Evolutionary conservation across 2,329 filamentous ascomycete genomes (phyloP).

Genomic region (Capronia americana): DNA sequence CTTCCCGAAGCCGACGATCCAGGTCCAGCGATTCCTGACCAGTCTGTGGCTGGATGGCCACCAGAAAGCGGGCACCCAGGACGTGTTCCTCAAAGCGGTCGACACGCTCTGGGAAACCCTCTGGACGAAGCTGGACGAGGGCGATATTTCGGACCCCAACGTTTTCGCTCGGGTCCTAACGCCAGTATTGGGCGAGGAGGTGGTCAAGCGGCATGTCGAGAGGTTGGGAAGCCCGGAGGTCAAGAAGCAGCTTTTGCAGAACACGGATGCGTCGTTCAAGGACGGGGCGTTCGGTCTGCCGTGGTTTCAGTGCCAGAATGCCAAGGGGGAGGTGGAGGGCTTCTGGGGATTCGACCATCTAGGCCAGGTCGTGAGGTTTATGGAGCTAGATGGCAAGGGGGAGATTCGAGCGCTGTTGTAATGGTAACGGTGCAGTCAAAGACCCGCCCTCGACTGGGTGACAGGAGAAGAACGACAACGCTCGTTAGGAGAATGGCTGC

Average conservation of each 20-base stretch:
- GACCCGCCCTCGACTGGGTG: neutral
- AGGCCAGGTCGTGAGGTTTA: conserved; percentile 59
- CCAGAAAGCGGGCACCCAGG: conserved; percentile 47
- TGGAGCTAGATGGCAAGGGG: conserved; percentile 56
- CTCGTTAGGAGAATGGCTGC: neutral
- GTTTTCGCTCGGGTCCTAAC: conserved; percentile 55
- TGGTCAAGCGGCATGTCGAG: conserved; percentile 44
- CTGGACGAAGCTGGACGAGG: conserved; percentile 56
- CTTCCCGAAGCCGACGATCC: conserved; percentile 62
- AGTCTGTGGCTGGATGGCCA: conserved; percentile 45
- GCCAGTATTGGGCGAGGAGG: conserved; percentile 51
- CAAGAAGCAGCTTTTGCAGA: conserved; percentile 56
- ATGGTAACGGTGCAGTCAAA: neutral
- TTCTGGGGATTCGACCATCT: conserved; percentile 69
- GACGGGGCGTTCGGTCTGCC: conserved; percentile 67
- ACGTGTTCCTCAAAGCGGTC: conserved; percentile 50
- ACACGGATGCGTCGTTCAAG: conserved; percentile 59
- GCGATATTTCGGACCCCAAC: conserved; percentile 38
- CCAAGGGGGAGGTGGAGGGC: conserved; percentile 58
- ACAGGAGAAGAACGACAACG: neutral
- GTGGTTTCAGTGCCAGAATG: conserved; percentile 64
- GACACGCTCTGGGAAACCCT: conserved; percentile 58
- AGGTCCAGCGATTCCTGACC: conserved; percentile 59
- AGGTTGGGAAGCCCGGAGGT: conserved; percentile 24
- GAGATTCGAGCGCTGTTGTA: conserved; percentile 31